These are phyloP conservation scores for Eutrema yunnanense DNA, from an alignment of 345 rosid species.

Conservation along the genomic window DNA sequence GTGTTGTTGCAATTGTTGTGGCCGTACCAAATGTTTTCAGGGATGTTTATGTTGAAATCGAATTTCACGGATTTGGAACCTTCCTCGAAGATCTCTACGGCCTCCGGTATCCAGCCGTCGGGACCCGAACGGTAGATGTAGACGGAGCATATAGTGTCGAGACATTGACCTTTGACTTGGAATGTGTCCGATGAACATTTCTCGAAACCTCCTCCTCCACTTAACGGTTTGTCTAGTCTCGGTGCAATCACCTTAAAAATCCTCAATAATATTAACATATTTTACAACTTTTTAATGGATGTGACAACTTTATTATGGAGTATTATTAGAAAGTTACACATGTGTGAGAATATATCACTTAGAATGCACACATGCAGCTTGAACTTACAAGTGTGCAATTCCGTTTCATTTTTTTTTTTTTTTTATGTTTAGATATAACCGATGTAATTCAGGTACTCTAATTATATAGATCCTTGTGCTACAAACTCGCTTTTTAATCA, in stretches of 20 bases:
- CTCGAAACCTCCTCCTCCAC: conserved; percentile 16
- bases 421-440: background rate
- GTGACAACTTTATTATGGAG: background rate
- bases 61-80: conserved; percentile 16
- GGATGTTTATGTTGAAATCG: background rate
- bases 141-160: conserved; percentile 14
- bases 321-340: background rate
- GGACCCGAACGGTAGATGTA: conserved; percentile 16
- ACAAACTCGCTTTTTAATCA: background rate
- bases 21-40: conserved; percentile 14
- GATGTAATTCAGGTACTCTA: background rate
- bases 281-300: too few species aligned
- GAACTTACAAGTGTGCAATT: background rate
- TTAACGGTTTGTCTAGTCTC: conserved; percentile 16
- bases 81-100: conserved; percentile 15
- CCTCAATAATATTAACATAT: background rate
- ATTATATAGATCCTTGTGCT: background rate
- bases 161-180: conserved; percentile 25
- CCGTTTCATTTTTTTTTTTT: too few species aligned
- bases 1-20: conserved; percentile 13
- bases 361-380: background rate
- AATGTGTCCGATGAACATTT: conserved; percentile 63
- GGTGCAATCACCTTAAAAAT: conserved; percentile 4
- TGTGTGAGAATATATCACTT: too few species aligned
- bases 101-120: conserved; percentile 20